A percentile compares a stretch with the other conserved stretches of the same genome.
phyloP scores from a whole-genome alignment of 768 basidiomycete genomes.

The Termitomyces bulborhizus region DNA sequence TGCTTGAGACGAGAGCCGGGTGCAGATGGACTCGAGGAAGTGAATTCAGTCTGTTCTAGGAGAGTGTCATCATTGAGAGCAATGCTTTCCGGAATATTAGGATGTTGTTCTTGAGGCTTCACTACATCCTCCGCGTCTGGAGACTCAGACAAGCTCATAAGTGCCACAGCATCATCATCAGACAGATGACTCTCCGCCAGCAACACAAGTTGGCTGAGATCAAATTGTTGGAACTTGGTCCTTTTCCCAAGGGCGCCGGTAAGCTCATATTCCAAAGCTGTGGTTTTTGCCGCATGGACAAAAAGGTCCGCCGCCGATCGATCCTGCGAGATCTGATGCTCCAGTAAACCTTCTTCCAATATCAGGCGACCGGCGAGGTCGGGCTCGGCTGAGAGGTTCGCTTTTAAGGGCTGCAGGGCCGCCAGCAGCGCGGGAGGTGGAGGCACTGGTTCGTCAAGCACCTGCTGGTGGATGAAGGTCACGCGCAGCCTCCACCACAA shows the following conservation, averaged over 20 bases:
- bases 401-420: conserved; percentile 34
- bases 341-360: conserved; percentile 73
- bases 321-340: conserved; percentile 73
- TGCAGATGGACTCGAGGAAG: conserved; percentile 55
- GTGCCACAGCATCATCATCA: conserved; percentile 19
- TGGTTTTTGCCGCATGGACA: conserved; percentile 67
- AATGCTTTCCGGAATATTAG: conserved; percentile 68
- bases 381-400: conserved; percentile 39
- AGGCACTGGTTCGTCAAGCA: conserved; percentile 80
- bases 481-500: conserved; percentile 85
- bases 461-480: conserved; percentile 64
- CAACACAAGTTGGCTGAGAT: conserved; percentile 85
- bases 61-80: conserved; percentile 93
- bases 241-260: conserved; percentile 91
- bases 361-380: conserved; percentile 64
- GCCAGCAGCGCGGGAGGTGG: conserved; percentile 36
- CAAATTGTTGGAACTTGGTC: conserved; percentile 87
- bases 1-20: conserved; percentile 48
- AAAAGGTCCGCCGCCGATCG: conserved; percentile 74
- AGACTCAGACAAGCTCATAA: conserved; percentile 6
- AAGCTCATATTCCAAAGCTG: conserved; percentile 81
- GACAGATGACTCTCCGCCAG: conserved; percentile 78
- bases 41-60: conserved; percentile 90
- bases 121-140: conserved; percentile 1
- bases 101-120: conserved; percentile 4